Conservation (phyloP, 352 stramenopile genomes). For the Phytophthora megakarya region DNA sequence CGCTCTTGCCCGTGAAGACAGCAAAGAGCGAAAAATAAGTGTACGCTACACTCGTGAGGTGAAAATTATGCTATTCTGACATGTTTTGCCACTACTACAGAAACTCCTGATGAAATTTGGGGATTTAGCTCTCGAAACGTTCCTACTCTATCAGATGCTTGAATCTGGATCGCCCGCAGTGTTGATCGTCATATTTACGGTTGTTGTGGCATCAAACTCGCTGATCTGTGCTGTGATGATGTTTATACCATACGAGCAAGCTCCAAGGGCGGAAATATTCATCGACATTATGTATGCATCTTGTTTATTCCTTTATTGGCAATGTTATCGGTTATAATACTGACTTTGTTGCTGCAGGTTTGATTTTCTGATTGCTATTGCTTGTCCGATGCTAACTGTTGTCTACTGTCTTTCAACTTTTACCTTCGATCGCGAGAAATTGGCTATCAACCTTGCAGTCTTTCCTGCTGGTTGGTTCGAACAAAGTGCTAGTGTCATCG, state of each 20-base stretch:
- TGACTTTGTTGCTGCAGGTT: not conserved
- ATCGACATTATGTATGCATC: constrained; percentile 38
- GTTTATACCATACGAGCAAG: constrained; percentile 19
- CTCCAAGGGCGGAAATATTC: constrained; percentile 18
- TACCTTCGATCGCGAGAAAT: constrained; percentile 26
- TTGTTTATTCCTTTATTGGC: not conserved
- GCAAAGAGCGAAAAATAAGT: not conserved
- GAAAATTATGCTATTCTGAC: not conserved
- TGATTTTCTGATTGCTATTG: constrained; percentile 16
- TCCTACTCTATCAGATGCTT: constrained; percentile 33
- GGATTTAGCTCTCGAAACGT: constrained; percentile 22
- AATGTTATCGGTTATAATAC: not conserved
- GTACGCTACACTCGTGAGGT: not conserved
- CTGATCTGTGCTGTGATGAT: constrained; percentile 19
- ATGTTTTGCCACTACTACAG: not conserved
- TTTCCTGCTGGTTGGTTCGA: constrained; percentile 35
- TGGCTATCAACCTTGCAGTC: constrained; percentile 28
- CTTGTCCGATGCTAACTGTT: constrained; percentile 30
- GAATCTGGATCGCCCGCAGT: constrained; percentile 21
- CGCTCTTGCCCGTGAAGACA: not conserved
- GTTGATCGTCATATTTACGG: constrained; percentile 22
- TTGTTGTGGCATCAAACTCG: constrained; percentile 26
- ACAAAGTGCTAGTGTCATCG: constrained; percentile 24
- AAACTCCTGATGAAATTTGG: constrained; percentile 26
- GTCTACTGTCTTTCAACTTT: constrained; percentile 30